Conservation (phyloP, 257 asterid species). For the Primulina eburnea region DNA sequence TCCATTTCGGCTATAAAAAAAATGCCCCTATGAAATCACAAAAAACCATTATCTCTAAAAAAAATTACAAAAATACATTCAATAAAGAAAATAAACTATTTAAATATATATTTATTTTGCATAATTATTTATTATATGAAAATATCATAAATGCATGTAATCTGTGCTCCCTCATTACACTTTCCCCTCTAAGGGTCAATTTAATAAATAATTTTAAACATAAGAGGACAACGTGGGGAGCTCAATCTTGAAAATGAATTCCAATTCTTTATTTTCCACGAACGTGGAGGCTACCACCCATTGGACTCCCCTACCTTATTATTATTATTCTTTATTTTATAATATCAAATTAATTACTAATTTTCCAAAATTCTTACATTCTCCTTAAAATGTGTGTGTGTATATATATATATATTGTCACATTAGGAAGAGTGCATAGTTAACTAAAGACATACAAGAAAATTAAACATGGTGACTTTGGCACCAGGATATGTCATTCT, state of each 20-base stretch:
- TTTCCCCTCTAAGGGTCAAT: neutral
- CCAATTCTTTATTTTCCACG: conserved; percentile 21
- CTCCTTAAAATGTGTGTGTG: conserved; percentile 22
- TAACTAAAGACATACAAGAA: conserved; percentile 5
- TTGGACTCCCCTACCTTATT: conserved; percentile 25
- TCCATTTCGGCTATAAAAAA: too few relatives aligned
- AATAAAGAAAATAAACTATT: too few relatives aligned
- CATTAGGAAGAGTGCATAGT: conserved; percentile 19
- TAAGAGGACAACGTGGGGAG: conserved; percentile 57
- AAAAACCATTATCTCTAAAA: too few relatives aligned
- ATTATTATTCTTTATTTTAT: neutral
- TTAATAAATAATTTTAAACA: too few relatives aligned
- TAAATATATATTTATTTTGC: too few relatives aligned
- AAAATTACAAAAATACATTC: too few relatives aligned
- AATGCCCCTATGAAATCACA: too few relatives aligned
- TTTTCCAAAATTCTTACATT: neutral
- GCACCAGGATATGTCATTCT: conserved; percentile 25
- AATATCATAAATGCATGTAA: too few relatives aligned
- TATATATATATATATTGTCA: neutral
- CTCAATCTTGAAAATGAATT: conserved; percentile 35
- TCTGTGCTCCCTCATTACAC: neutral
- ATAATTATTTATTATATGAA: too few relatives aligned
- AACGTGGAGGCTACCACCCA: conserved; percentile 70
- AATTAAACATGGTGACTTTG: conserved; percentile 24
- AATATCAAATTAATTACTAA: too few relatives aligned